Evolutionary conservation across 345 rosid species (phyloP).

Genomic region (Hypericum perforatum): DNA sequence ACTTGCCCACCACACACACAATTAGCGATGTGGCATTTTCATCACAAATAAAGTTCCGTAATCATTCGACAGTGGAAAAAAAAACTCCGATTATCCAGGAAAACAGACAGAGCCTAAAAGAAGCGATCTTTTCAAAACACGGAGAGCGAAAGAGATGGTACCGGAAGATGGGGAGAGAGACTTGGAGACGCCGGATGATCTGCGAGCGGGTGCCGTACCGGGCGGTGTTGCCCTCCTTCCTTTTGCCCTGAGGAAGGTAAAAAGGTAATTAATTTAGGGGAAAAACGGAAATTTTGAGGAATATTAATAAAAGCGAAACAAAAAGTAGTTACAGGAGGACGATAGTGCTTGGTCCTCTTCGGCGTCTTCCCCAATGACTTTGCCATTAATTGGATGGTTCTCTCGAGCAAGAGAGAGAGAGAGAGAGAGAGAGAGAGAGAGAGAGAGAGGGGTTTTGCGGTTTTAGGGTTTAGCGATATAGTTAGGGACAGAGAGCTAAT

Average conservation of each 20-base stretch:
- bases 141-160: constrained; percentile 9
- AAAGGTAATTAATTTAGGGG: background rate
- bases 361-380: constrained; percentile 2
- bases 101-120: background rate
- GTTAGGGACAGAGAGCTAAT: no score
- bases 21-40: no score
- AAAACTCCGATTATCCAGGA: background rate
- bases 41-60: no score
- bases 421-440: no score
- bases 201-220: constrained; percentile 82
- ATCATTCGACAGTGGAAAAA: no score
- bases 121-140: background rate
- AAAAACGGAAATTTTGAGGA: background rate
- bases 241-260: constrained; percentile 61
- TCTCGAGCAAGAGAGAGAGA: no score
- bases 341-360: constrained; percentile 48
- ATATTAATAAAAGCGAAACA: background rate
- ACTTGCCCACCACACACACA: no score
- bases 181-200: constrained; percentile 76
- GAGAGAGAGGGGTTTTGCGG: no score
- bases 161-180: constrained; percentile 63
- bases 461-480: no score
- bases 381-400: background rate
- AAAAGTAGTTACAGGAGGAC: constrained; percentile 46
- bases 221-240: constrained; percentile 91